Evolutionary conservation across 23 red algal genomes (phyloP).

Genomic region (Gracilaria vermiculophylla): DNA sequence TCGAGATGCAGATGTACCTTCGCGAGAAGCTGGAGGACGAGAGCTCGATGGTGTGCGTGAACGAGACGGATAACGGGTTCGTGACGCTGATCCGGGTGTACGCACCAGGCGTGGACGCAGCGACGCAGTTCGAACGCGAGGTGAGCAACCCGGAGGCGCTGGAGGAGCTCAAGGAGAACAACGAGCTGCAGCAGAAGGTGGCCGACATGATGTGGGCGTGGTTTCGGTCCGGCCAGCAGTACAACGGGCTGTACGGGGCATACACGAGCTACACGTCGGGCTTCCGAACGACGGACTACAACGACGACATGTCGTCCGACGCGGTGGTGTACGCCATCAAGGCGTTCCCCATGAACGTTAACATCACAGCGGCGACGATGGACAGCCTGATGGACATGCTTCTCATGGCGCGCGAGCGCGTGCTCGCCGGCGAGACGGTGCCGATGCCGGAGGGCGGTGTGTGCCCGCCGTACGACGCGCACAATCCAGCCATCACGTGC

Average conservation of each 20-base stretch:
- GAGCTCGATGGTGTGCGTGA: conserved; percentile 16
- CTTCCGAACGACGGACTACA: conserved; percentile 52
- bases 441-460: not conserved
- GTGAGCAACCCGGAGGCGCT: not conserved
- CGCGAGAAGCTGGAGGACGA: conserved; percentile 1
- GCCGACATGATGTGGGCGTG: conserved; percentile 51
- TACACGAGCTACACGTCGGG: conserved; percentile 46
- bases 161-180: conserved; percentile 5
- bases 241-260: conserved; percentile 26
- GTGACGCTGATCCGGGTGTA: conserved; percentile 62
- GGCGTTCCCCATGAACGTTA: conserved; percentile 64
- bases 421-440: not conserved
- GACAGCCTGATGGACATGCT: conserved; percentile 12
- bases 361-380: conserved; percentile 27
- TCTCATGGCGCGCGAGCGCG: not conserved
- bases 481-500: not conserved
- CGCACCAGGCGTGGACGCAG: conserved; percentile 10
- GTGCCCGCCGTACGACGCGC: not conserved
- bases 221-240: conserved; percentile 4
- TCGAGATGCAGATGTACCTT: conserved; percentile 20
- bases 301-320: conserved; percentile 20
- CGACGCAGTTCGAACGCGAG: conserved; percentile 19
- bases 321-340: conserved; percentile 43
- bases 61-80: conserved; percentile 27
- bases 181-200: conserved; percentile 24